Conservation (phyloP, 2,329 filamentous ascomycete species). For the Xylariomycetidae sp. region DNA sequence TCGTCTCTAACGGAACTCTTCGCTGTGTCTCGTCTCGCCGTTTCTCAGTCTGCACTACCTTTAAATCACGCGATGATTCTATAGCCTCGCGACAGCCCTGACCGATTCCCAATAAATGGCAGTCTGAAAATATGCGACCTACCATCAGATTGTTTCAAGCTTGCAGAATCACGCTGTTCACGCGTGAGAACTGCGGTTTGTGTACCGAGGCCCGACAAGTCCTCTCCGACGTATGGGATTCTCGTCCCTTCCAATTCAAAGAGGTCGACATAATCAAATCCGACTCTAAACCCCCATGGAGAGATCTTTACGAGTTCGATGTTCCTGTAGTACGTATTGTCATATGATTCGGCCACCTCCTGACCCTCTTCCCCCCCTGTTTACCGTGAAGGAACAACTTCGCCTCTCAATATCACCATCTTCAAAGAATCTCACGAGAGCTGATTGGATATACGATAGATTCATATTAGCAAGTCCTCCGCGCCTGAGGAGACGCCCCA, state of each 20-base stretch:
- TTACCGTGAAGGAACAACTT: background rate
- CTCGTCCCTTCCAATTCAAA: slow-evolving; percentile 61
- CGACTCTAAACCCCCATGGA: slow-evolving; percentile 57
- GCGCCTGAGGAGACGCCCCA: slow-evolving; percentile 47
- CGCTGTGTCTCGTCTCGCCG: no score
- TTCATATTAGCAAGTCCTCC: slow-evolving; percentile 57
- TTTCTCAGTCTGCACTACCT: no score
- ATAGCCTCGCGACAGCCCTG: no score
- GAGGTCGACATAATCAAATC: slow-evolving; percentile 67
- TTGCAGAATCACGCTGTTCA: slow-evolving; percentile 71
- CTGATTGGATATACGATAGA: slow-evolving; percentile 31
- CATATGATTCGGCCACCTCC: no score
- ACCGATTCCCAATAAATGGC: no score
- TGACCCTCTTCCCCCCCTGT: no score
- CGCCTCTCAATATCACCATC: background rate
- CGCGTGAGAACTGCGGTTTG: slow-evolving; percentile 65
- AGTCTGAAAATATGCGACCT: slow-evolving; percentile 54
- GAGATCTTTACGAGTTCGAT: slow-evolving; percentile 73
- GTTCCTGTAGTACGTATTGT: slow-evolving; percentile 68
- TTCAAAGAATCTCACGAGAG: background rate
- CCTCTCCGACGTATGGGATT: slow-evolving; percentile 63
- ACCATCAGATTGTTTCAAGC: slow-evolving; percentile 46
- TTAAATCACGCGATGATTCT: no score
- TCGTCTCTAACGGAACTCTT: no score
- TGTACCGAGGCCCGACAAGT: slow-evolving; percentile 65